Evolutionary conservation across 176 grass and related monocot species (phyloP), one percentile per base, ranked within the genome.

Genomic region (Pharus latifolius): DNA sequence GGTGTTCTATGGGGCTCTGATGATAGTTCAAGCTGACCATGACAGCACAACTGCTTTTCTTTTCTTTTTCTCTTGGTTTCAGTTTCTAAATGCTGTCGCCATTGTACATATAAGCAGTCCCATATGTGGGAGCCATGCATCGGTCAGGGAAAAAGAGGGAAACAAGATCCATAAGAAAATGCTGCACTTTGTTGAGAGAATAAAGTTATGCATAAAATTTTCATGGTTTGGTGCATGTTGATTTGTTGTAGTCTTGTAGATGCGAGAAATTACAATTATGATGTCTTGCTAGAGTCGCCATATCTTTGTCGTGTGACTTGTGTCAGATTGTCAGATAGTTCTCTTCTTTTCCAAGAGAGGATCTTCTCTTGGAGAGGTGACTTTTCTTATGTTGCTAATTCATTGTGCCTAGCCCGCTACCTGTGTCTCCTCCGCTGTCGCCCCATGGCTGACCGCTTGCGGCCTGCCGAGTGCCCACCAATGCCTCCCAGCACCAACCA

Each of bases 151-250:
- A 60, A 52, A 15, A 0, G 24, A 11, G 52, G 53, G 55, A 32
- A 25, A 38, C n/a, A n/a, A 7, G 50, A n/a, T n/a, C n/a, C n/a
- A n/a, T n/a, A n/a, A n/a, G n/a, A n/a, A n/a, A 24, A 1, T 64
- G 59, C n/a, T 40, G n/a, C 15, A 8, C 43, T 13, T 2, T 11
- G 7, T 63, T 44, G 20, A 57, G 30, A 49, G 54, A 62, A 15
- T 56, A 6, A 55, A 38, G 40, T 49, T 6, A n/a, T 83, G 73
- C 77, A 77, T 23, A 83, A 15, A 65, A n/a, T 24, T 72, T 8
- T 32, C 41, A 49, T 43, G 49, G 14, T 52, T 40, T 58, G 66
- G 41, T 78, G 73, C 37, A 2, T 83, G 40, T 14, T 48, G 35
- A 18, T 25, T 7, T 44, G 28, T 34, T 56, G n/a, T 48, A 57